A percentile compares a stretch with the other conserved stretches of the same genome.
Conservation (phyloP, 345 rosid genomes). For the Pugionium dolabratum region DNA sequence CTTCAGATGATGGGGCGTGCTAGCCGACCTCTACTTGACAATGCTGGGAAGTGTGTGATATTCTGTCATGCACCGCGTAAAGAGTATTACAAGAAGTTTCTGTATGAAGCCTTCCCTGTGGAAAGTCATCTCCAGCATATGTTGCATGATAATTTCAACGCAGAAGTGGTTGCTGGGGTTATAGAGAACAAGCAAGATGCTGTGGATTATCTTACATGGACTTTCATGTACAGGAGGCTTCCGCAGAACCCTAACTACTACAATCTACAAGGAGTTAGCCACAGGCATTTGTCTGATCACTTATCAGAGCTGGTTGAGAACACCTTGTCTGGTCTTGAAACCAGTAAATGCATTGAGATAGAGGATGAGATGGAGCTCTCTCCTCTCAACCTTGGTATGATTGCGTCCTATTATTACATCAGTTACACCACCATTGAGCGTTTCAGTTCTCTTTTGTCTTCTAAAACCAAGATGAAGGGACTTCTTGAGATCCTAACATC, state of each 20-base stretch:
- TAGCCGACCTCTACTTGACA: constrained; percentile 79
- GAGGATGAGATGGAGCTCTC: constrained; percentile 87
- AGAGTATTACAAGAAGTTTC: constrained; percentile 90
- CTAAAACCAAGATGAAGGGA: constrained; percentile 93
- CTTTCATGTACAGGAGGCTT: constrained; percentile 91
- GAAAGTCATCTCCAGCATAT: constrained; percentile 92
- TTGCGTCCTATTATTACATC: constrained; percentile 83
- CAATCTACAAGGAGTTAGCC: constrained; percentile 92
- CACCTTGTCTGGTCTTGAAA: constrained; percentile 74
- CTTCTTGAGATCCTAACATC: constrained; percentile 84
- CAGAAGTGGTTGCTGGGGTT: constrained; percentile 79
- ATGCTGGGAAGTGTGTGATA: constrained; percentile 85
- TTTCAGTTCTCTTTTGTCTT: constrained; percentile 77
- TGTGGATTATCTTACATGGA: constrained; percentile 94
- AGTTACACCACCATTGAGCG: constrained; percentile 89
- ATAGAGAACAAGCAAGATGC: constrained; percentile 94
- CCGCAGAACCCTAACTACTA: constrained; percentile 94
- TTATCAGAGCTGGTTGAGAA: constrained; percentile 93
- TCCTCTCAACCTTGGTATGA: constrained; percentile 82
- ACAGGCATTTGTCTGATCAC: constrained; percentile 96
- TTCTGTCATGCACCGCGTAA: constrained; percentile 86
- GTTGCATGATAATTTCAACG: constrained; percentile 86
- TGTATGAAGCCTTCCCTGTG: constrained; percentile 87
- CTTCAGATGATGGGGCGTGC: constrained; percentile 99
- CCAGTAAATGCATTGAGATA: constrained; percentile 70